A percentile compares a stretch with the other conserved stretches of the same genome.
These are phyloP conservation scores for Aspergillus sp. DNA, from an alignment of 2,329 filamentous ascomycete species.

Conservation along the genomic window DNA sequence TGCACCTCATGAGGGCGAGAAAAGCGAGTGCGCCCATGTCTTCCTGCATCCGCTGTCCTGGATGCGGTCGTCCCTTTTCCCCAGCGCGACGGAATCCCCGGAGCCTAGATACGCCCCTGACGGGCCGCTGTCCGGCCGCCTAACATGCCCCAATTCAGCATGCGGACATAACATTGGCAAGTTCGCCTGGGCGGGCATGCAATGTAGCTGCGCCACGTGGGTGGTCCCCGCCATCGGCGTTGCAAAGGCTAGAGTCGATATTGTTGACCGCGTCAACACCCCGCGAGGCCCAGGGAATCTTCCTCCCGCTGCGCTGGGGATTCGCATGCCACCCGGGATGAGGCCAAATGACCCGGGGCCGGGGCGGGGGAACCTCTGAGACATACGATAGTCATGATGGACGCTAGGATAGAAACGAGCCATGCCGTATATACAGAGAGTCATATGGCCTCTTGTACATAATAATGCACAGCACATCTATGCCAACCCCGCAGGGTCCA, in stretches of 20 bases:
- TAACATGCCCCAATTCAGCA: conserved; percentile 69
- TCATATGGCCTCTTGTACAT: no score
- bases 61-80: conserved; percentile 74
- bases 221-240: conserved; percentile 83
- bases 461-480: no score
- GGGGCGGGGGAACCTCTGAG: conserved; percentile 18
- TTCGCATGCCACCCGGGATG: conserved; percentile 33
- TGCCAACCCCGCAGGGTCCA: no score
- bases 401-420: neutral
- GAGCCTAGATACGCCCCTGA: conserved; percentile 30
- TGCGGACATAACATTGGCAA: conserved; percentile 80
- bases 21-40: conserved; percentile 62
- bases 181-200: conserved; percentile 93
- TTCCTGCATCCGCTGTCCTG: conserved; percentile 89
- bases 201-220: conserved; percentile 85
- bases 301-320: conserved; percentile 21
- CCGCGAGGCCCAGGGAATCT: conserved; percentile 12
- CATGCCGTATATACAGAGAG: conserved; percentile 4
- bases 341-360: conserved; percentile 9
- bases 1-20: conserved; percentile 46
- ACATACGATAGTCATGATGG: conserved; percentile 4
- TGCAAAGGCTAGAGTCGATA: conserved; percentile 72
- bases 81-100: conserved; percentile 11
- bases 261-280: conserved; percentile 37
- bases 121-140: conserved; percentile 70